Evolutionary conservation across 129 eudicot species (phyloP).

Genomic region (Flaveria brownii): DNA sequence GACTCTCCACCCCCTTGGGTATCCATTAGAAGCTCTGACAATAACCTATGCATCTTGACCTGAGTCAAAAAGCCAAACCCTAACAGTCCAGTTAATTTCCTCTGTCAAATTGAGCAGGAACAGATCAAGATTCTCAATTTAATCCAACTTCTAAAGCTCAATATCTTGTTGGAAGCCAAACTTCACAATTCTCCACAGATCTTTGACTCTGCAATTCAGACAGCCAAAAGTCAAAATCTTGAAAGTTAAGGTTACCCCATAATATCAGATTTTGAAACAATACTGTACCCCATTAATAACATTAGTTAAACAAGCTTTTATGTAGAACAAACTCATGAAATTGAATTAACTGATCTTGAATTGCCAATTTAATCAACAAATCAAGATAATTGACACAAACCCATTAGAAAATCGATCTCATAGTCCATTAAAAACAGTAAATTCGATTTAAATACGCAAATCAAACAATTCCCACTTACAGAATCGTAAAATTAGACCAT

Average conservation of each 20-base stretch:
- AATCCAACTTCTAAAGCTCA: constrained; percentile 5
- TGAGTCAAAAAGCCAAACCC: constrained; percentile 29
- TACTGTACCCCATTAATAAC: not conserved
- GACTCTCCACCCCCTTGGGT: constrained; percentile 77
- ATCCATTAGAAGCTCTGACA: constrained; percentile 56
- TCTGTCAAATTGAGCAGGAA: constrained; percentile 20
- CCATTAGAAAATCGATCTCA: too few species aligned
- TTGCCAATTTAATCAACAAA: not conserved
- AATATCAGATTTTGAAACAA: constrained; percentile 7
- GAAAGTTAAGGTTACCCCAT: constrained; percentile 18
- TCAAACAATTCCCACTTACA: not conserved
- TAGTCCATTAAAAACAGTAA: too few species aligned
- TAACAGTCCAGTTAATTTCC: not conserved
- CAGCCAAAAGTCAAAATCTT: constrained; percentile 17
- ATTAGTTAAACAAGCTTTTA: not conserved
- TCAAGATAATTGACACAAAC: not conserved
- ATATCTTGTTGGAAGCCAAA: constrained; percentile 18
- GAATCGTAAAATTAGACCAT: not conserved
- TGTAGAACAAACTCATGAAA: not conserved
- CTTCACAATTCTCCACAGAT: constrained; percentile 24
- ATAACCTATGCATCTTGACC: constrained; percentile 51
- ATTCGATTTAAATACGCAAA: too few species aligned
- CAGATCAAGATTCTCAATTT: constrained; percentile 1
- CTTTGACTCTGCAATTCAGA: constrained; percentile 29
- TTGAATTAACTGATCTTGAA: constrained; percentile 12